These are phyloP conservation scores for Trichaptum fuscoviolaceum DNA, from an alignment of 768 basidiomycete genomes.

Conservation along the genomic window DNA sequence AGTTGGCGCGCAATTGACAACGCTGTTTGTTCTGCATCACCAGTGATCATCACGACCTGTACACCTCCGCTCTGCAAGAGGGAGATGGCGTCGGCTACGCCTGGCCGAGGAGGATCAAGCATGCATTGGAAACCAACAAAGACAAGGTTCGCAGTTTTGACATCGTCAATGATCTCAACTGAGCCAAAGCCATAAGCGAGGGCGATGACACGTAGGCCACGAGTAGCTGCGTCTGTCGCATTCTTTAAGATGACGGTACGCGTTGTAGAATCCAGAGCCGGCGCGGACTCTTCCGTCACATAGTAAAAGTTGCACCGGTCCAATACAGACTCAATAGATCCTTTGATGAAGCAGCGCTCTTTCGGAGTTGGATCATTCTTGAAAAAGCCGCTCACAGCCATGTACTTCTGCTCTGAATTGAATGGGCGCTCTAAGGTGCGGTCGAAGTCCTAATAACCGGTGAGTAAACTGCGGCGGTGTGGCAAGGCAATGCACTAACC, in stretches of 20 bases:
- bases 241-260: conserved; percentile 62
- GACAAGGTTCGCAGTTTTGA: conserved; percentile 47
- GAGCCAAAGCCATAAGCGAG: conserved; percentile 85
- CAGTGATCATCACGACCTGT: conserved; percentile 98
- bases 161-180: conserved; percentile 31
- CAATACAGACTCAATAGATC: conserved; percentile 84
- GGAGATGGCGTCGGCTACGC: conserved; percentile 85
- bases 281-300: conserved; percentile 85
- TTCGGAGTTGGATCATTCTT: conserved; percentile 36
- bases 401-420: conserved; percentile 90
- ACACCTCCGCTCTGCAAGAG: conserved; percentile 81
- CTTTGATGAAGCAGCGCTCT: conserved; percentile 89
- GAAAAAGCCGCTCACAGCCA: conserved; percentile 82
- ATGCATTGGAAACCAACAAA: conserved; percentile 95
- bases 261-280: conserved; percentile 64
- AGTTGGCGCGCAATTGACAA: conserved; percentile 82
- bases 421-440: conserved; percentile 81
- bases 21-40: conserved; percentile 89
- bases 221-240: conserved; percentile 64
- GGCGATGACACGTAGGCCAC: conserved; percentile 82
- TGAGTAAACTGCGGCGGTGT: neutral
- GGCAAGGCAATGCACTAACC: conserved; percentile 38
- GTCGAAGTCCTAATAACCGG: conserved; percentile 48
- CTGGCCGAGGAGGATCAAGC: conserved; percentile 90
- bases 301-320: conserved; percentile 86